Evolutionary conservation across 257 asterid species (phyloP).

Genomic region (Solanum lycopersicoides): DNA sequence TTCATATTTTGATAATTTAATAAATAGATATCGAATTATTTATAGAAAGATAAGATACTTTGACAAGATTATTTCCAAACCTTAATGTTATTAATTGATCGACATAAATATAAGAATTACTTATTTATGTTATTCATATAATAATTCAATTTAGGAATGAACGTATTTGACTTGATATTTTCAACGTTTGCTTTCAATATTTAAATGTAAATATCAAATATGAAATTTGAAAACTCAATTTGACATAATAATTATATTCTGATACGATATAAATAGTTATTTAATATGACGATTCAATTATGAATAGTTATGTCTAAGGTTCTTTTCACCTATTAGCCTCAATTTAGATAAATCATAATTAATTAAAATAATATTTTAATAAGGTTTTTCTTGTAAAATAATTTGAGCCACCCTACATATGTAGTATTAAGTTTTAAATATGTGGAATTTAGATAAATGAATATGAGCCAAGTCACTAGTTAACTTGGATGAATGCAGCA

Average conservation of each 20-base stretch:
- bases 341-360: not conserved
- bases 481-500: not conserved
- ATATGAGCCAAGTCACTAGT: not conserved
- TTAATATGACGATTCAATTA: not conserved
- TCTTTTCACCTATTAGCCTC: not conserved
- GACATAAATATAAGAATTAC: not conserved
- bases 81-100: too few species aligned
- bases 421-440: not conserved
- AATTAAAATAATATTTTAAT: not conserved
- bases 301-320: not conserved
- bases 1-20: not conserved
- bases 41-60: not conserved
- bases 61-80: too few species aligned
- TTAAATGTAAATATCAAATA: not conserved
- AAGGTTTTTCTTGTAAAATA: too few species aligned
- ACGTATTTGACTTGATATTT: not conserved
- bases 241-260: not conserved
- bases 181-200: not conserved
- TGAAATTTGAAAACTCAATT: not conserved
- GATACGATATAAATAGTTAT: not conserved
- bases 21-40: too few species aligned
- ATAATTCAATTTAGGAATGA: not conserved
- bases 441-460: not conserved
- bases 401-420: accelerated
- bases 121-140: not conserved